A percentile compares a stretch with the other conserved stretches of the same genome.
These are phyloP conservation scores for Ogataea glucozyma DNA, from an alignment of 805 yeast species.

Conservation along the genomic window DNA sequence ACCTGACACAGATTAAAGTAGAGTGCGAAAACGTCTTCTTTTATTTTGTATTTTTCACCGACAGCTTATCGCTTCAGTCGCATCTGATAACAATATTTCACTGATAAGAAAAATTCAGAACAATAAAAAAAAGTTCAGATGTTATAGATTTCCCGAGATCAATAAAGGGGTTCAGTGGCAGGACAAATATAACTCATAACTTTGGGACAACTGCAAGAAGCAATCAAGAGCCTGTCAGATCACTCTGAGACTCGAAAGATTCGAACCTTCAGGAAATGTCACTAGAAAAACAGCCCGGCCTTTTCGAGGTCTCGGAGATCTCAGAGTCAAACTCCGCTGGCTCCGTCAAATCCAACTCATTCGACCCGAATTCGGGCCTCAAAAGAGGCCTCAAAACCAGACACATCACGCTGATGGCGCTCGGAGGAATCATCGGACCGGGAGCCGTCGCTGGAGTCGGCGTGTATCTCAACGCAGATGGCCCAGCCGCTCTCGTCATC, in stretches of 20 bases:
- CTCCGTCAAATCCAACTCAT: conserved; percentile 1
- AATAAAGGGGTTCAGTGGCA: too few relatives aligned
- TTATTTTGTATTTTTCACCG: too few relatives aligned
- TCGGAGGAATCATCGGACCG: conserved; percentile 58
- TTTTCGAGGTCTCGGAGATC: background rate
- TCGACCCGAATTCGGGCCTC: conserved; percentile 37
- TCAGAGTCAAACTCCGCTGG: background rate
- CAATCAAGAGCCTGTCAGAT: too few relatives aligned
- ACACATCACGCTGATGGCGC: conserved; percentile 50
- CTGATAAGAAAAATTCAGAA: conserved; percentile 2
- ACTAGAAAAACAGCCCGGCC: background rate
- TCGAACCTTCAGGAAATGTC: too few relatives aligned
- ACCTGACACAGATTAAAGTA: too few relatives aligned
- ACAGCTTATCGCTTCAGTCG: background rate
- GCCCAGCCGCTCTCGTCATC: conserved; percentile 48
- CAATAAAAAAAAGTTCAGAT: too few relatives aligned
- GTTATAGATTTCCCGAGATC: too few relatives aligned
- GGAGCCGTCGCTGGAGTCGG: conserved; percentile 54
- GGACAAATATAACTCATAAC: too few relatives aligned
- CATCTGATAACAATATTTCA: background rate
- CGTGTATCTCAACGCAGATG: conserved; percentile 43
- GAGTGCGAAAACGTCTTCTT: too few relatives aligned
- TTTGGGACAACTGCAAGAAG: too few relatives aligned
- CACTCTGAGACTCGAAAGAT: too few relatives aligned
- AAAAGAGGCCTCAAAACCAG: conserved; percentile 50